Evolutionary conservation across 2,329 filamentous ascomycete genomes (phyloP).

Genomic region (Aspergillus novofumigatus): DNA sequence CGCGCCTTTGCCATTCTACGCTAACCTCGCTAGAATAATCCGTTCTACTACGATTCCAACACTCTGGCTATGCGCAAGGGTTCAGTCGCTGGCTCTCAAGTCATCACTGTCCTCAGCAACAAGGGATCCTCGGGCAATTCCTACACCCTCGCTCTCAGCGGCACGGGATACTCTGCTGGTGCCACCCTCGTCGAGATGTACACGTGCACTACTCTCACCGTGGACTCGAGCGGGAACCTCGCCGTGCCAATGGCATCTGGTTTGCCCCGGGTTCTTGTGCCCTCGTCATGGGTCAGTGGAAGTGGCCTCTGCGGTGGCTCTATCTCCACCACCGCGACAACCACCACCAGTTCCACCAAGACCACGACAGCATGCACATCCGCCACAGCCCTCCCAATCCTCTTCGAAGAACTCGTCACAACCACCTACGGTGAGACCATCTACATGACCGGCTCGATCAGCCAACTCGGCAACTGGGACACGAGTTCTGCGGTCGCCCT

Average conservation of each 20-base stretch:
- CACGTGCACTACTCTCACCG: conserved; percentile 41
- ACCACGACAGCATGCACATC: conserved; percentile 15
- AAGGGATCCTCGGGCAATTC: conserved; percentile 29
- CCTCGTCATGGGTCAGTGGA: conserved; percentile 7
- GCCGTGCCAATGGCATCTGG: conserved; percentile 42
- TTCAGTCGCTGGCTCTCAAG: conserved; percentile 34
- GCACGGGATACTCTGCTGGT: conserved; percentile 21
- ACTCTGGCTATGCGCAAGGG: conserved; percentile 42
- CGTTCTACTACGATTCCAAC: conserved; percentile 41
- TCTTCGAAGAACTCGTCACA: conserved; percentile 56
- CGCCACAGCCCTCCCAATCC: conserved; percentile 51
- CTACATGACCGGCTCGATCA: conserved; percentile 59
- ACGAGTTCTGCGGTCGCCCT: conserved; percentile 52
- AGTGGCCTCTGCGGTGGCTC: conserved; percentile 10
- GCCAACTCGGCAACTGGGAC: conserved; percentile 61
- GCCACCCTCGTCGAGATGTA: conserved; percentile 23
- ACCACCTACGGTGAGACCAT: conserved; percentile 62
- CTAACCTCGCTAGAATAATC: conserved; percentile 23
- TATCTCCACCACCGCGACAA: conserved; percentile 1
- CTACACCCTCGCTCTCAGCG: conserved; percentile 20
- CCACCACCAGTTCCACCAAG: conserved; percentile 2
- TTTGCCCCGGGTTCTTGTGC: conserved; percentile 36
- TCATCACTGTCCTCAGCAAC: conserved; percentile 39
- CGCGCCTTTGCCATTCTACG: not conserved
- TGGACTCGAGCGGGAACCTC: conserved; percentile 43